Conservation (phyloP, 306 rosid species). For the Cicer chorassanicum region DNA sequence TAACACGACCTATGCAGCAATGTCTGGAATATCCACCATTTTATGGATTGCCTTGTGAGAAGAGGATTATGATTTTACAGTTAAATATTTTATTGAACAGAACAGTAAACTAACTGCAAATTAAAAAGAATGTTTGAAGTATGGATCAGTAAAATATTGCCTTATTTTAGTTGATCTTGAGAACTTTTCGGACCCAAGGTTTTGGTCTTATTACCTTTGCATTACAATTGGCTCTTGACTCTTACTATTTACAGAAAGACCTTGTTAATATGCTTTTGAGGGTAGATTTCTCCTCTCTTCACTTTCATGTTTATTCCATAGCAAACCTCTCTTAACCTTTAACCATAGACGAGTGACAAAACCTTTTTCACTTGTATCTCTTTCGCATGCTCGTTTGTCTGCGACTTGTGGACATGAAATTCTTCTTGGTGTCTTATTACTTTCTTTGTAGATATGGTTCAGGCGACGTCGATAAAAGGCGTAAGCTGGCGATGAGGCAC, state of each 20-base stretch:
- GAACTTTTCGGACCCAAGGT: neutral
- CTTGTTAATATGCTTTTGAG: slow-evolving; percentile 19
- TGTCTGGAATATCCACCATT: slow-evolving; percentile 18
- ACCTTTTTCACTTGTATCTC: slow-evolving; percentile 44
- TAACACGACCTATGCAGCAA: slow-evolving; percentile 14
- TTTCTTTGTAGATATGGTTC: slow-evolving; percentile 45
- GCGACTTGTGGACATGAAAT: slow-evolving; percentile 44
- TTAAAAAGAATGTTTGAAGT: neutral
- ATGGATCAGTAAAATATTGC: neutral
- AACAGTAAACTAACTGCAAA: neutral
- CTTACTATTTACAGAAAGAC: neutral
- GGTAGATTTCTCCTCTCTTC: slow-evolving; percentile 20
- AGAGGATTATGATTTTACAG: slow-evolving; percentile 13
- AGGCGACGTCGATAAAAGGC: slow-evolving; percentile 47
- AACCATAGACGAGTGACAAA: slow-evolving; percentile 63
- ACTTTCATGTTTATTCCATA: slow-evolving; percentile 44
- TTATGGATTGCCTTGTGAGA: slow-evolving; percentile 15
- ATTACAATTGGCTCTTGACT: neutral
- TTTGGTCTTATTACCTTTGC: slow-evolving; percentile 17
- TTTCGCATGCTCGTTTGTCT: slow-evolving; percentile 31
- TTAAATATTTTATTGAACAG: slow-evolving; percentile 35
- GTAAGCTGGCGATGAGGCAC: slow-evolving; percentile 40
- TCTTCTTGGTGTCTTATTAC: slow-evolving; percentile 45
- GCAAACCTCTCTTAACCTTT: slow-evolving; percentile 61
- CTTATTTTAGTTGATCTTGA: neutral